Evolutionary conservation across 805 yeast species (phyloP), one percentile per base, ranked within the genome.

Genomic region (Blastobotrys americana): DNA sequence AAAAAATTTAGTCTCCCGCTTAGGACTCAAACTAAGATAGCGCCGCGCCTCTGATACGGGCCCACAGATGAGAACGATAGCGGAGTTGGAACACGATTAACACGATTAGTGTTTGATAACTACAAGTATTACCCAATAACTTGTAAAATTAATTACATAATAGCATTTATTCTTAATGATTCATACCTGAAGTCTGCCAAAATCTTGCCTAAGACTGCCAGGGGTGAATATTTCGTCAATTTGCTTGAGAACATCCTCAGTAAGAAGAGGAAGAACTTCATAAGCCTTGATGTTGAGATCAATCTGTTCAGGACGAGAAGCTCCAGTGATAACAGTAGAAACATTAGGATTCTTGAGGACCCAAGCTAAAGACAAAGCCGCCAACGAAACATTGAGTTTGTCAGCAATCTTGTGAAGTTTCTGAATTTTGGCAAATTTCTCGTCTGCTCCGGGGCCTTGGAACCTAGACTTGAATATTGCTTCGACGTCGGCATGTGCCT

Each of bases 281-380:
- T 60, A 53, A 19, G 66, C 61, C 40, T 55, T 49, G 41, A 61
- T 44, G 42, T 61, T 61, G 42, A 53, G 51, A 13, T 43, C 50
- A 18, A 61, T 45, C 50, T 61, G 66, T 41, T 54, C 56, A 10
- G 56, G 61, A 34, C 43, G 49, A 15, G 58, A 47, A 8, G 65
- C 62, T 33, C 65, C 65, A 16, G 54, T 53, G 41, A 61, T 58
- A 19, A 60, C 46, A 16, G 66, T 60, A 13, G 61, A 51, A 10
- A 59, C 60, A 37, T 59, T 53, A 38, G 58, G 57, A 48, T 61
- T 57, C 45, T 53, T 55, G 37, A 61, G 47, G 18, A 58, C 40
- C 53, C 59, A 59, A 2, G 65, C 65, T 22, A 61, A 57, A 5
- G 65, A 56, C 38, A 61, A 50, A 33, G 60, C 57, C 19, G 64